These are phyloP conservation scores for Lodderomyces theae DNA, from an alignment of 1,139 yeast genomes.

Conservation along the genomic window DNA sequence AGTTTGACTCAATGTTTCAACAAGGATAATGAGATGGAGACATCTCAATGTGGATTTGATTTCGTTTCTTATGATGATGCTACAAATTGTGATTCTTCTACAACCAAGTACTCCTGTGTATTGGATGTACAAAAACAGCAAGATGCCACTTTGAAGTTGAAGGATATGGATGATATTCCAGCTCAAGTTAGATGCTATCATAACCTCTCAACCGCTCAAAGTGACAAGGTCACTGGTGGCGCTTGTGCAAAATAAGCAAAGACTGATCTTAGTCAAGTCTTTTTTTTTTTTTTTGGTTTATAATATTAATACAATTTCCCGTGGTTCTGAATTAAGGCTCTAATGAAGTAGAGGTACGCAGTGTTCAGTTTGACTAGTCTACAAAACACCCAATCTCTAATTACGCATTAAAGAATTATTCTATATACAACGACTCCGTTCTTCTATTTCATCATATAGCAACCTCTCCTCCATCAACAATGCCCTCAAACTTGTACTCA, in stretches of 20 bases:
- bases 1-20: constrained; percentile 14
- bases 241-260: constrained; percentile 13
- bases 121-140: constrained; percentile 16
- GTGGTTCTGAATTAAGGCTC: too few species aligned
- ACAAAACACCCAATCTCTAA: too few species aligned
- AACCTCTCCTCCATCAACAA: constrained; percentile 56
- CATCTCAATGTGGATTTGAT: constrained; percentile 17
- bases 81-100: constrained; percentile 12
- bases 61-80: constrained; percentile 16
- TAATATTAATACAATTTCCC: too few species aligned
- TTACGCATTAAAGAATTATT: too few species aligned
- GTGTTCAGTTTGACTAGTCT: too few species aligned
- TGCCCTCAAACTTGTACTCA: constrained; percentile 42
- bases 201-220: constrained; percentile 11
- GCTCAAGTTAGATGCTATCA: constrained; percentile 19
- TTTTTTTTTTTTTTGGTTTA: too few species aligned
- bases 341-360: too few species aligned
- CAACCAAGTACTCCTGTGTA: constrained; percentile 17
- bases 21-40: constrained; percentile 13
- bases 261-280: background rate
- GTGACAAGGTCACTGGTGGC: constrained; percentile 14
- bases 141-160: constrained; percentile 16
- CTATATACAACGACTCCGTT: constrained; percentile 4
- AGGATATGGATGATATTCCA: constrained; percentile 16
- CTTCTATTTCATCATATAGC: constrained; percentile 29